phyloP scores from a whole-genome alignment of 306 rosid species.

The Cucurbita maxima region DNA sequence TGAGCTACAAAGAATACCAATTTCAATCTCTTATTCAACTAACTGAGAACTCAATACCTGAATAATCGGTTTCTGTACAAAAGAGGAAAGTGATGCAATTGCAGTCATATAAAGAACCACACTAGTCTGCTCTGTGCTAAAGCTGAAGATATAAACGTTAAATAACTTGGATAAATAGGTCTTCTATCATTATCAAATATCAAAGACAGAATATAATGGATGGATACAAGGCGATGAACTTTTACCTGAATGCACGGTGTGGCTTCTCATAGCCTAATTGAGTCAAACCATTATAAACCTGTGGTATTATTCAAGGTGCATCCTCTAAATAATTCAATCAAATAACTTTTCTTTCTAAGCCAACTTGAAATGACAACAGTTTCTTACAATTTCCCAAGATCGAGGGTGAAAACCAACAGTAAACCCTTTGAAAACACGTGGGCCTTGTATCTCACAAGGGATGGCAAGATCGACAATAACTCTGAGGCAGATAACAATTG shows the following conservation, averaged over 20 bases:
- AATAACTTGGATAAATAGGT: background rate
- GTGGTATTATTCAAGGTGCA: conserved; percentile 18
- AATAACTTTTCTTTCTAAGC: background rate
- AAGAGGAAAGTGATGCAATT: conserved; percentile 65
- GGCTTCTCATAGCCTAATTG: conserved; percentile 63
- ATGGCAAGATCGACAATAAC: conserved; percentile 67
- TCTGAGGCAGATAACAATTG: conserved; percentile 33
- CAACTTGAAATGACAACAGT: conserved; percentile 9
- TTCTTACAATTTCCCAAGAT: conserved; percentile 89
- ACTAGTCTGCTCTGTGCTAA: conserved; percentile 48
- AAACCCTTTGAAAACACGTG: conserved; percentile 69
- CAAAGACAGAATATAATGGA: background rate
- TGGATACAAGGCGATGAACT: background rate
- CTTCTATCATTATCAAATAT: background rate
- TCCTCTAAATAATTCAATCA: conserved; percentile 5
- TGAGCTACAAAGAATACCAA: conserved; percentile 3
- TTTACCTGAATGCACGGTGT: conserved; percentile 55
- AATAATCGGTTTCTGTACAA: conserved; percentile 55
- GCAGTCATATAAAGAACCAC: conserved; percentile 69
- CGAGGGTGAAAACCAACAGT: conserved; percentile 95
- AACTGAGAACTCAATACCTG: conserved; percentile 29
- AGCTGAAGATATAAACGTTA: conserved; percentile 34
- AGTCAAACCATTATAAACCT: conserved; percentile 92
- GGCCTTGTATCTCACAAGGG: conserved; percentile 64
- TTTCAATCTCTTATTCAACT: conserved; percentile 1